A percentile compares a stretch with the other conserved stretches of the same genome.
phyloP scores from a whole-genome alignment of 306 rosid species.

The Vigna trinervia region DNA sequence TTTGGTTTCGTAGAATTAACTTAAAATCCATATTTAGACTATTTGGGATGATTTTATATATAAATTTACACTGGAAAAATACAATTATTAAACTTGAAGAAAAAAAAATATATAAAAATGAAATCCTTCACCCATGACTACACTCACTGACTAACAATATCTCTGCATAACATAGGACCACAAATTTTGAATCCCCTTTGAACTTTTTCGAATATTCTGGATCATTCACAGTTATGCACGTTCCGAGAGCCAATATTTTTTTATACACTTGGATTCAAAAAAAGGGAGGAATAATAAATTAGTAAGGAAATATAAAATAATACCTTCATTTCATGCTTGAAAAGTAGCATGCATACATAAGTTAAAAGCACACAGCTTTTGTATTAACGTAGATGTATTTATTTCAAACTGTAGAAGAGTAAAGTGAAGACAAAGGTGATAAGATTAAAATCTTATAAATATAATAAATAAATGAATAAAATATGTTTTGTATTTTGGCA shows the following conservation, averaged over 20 bases:
- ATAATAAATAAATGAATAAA: constrained; percentile 13
- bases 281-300: constrained; percentile 34
- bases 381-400: constrained; percentile 33
- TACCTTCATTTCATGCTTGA: constrained; percentile 50
- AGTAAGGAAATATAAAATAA: constrained; percentile 33
- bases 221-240: constrained; percentile 41
- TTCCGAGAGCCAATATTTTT: constrained; percentile 33
- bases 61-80: too few species aligned
- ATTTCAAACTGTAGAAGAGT: constrained; percentile 36
- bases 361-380: neutral
- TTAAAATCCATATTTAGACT: neutral
- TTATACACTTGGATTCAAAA: constrained; percentile 22
- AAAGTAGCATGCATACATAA: constrained; percentile 47
- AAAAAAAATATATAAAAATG: neutral
- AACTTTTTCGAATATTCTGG: constrained; percentile 17
- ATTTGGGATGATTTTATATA: neutral
- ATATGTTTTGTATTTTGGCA: constrained; percentile 49
- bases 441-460: constrained; percentile 30
- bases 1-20: neutral
- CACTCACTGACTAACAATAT: constrained; percentile 24
- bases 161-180: constrained; percentile 43
- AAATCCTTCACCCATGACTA: constrained; percentile 13
- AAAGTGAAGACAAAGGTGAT: constrained; percentile 43
- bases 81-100: neutral
- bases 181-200: constrained; percentile 44